A percentile compares a stretch with the other conserved stretches of the same genome.
Conservation (phyloP, 805 yeast species). For the Hagleromyces aurorensis region DNA sequence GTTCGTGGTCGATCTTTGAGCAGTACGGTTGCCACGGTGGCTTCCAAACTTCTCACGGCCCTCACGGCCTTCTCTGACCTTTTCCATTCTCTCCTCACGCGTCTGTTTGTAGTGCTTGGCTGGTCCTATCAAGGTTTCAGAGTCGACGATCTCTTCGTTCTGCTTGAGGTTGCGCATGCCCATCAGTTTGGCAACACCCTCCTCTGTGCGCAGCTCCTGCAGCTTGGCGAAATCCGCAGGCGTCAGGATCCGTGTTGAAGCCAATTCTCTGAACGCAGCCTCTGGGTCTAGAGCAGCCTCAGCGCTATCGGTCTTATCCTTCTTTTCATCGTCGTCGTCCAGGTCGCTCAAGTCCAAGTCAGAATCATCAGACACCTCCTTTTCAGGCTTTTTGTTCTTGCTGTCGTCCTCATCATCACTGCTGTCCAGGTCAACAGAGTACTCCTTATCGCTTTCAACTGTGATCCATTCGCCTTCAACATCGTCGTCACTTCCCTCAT, state of each 20-base stretch:
- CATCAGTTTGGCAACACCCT: slow-evolving; percentile 76
- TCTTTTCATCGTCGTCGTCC: slow-evolving; percentile 27
- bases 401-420: slow-evolving; percentile 40
- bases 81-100: slow-evolving; percentile 85
- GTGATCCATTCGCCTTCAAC: slow-evolving; percentile 90
- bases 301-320: slow-evolving; percentile 17
- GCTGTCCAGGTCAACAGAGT: slow-evolving; percentile 44
- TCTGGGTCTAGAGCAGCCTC: slow-evolving; percentile 31
- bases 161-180: slow-evolving; percentile 35
- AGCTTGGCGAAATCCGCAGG: slow-evolving; percentile 97
- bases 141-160: slow-evolving; percentile 84
- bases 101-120: slow-evolving; percentile 68
- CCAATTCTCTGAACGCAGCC: slow-evolving; percentile 45
- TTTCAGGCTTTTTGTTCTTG: slow-evolving; percentile 31
- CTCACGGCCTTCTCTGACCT: slow-evolving; percentile 84
- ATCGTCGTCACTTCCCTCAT: slow-evolving; percentile 34
- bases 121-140: slow-evolving; percentile 67
- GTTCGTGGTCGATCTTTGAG: slow-evolving; percentile 84
- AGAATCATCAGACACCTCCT: slow-evolving; percentile 37
- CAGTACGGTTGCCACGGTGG: slow-evolving; percentile 68
- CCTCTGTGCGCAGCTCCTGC: slow-evolving; percentile 76
- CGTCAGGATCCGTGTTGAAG: slow-evolving; percentile 73
- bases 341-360: slow-evolving; percentile 38
- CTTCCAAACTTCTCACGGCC: slow-evolving; percentile 89
- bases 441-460: slow-evolving; percentile 75